Base-by-base conservation (phyloP, 2,329 filamentous ascomycete species). In the Plenodomus tracheiphilus region DNA sequence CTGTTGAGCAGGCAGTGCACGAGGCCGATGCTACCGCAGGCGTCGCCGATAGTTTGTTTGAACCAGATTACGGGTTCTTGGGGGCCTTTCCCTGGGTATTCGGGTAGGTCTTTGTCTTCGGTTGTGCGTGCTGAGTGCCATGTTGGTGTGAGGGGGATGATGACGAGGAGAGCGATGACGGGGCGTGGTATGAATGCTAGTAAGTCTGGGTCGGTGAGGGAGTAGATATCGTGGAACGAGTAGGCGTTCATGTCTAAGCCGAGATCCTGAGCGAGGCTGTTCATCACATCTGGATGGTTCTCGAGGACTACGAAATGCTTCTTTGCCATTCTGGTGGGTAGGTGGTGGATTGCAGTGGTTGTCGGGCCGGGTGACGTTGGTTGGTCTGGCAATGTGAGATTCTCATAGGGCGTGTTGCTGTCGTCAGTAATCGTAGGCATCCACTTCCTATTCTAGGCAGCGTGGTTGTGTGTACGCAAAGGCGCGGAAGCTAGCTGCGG, bases 21-120 rank as follows among this genome's bases (percentile, higher is more conserved):
- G 1, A 84, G 65, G 2, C 78, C 81, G 51, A 85, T 83, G n/a
- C 80, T 70, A 0, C 82, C 83, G 57, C 83, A 85, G 0, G 81
- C 79, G 58, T 85, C 73, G 15, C 78, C 75, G 47, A 84, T 83
- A 1, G 79, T 84, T 56, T 85, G 82, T 51, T 75, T 77, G 65
- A 82, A 83, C 81, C 81, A 85, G 18, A 84, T 68, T 4, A 83
- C 75, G 0, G 81, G 79, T 49, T 84, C 81, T 2, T 71, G 55
- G 0, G 71, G 64, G 18, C 81, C 81, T 17, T 60, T 74, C 9
- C 75, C 75, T 3, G 71, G 56, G 56, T 84, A 84, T 8, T 71
- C 64, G 2, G 59, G 47, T 39, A 72, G 74, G 21, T 68, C 64
- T 3, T 67, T 68, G 51, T 76, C 71, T 56, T 81, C 74, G 11